Evolutionary conservation across 768 basidiomycete genomes (phyloP).

Genomic region (Leccinum ochraceum): DNA sequence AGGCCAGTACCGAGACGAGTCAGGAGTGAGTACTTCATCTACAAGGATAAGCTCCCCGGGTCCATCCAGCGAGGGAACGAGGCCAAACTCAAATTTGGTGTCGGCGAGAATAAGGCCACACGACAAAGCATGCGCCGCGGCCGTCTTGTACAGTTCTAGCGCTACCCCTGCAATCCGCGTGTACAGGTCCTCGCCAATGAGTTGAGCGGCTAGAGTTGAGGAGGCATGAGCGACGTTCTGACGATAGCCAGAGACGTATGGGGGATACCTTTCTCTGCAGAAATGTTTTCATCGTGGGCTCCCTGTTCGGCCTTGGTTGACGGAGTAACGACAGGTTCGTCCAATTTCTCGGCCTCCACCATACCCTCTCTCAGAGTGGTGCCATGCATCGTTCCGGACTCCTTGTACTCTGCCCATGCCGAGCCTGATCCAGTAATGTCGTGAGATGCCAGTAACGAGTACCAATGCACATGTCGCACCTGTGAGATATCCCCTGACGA

Average conservation of each 20-base stretch:
- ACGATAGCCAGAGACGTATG: conserved; percentile 7
- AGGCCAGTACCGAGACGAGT: conserved; percentile 96
- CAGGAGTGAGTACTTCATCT: conserved; percentile 96
- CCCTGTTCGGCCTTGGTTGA: conserved; percentile 97
- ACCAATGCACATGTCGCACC: conserved; percentile 47
- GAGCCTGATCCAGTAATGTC: conserved; percentile 61
- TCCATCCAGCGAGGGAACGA: conserved; percentile 47
- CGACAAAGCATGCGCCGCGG: conserved; percentile 69
- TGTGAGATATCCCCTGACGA: conserved; percentile 96
- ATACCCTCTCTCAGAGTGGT: conserved; percentile 73
- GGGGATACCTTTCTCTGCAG: conserved; percentile 66
- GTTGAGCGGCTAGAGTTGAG: conserved; percentile 48
- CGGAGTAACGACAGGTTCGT: conserved; percentile 88
- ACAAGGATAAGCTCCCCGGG: conserved; percentile 73
- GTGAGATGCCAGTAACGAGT: conserved; percentile 11
- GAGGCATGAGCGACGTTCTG: conserved; percentile 2
- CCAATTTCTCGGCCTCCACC: conserved; percentile 82
- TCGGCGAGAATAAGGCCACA: conserved; percentile 93
- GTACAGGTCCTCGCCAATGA: conserved; percentile 70
- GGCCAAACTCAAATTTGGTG: conserved; percentile 98
- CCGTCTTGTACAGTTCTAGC: conserved; percentile 68
- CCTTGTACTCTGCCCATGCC: conserved; percentile 94
- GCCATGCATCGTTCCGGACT: conserved; percentile 83
- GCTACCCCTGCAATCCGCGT: conserved; percentile 58
- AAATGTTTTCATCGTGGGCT: conserved; percentile 94